phyloP scores from a whole-genome alignment of 2,329 filamentous ascomycete species.

The Ramichloridium luteum region DNA sequence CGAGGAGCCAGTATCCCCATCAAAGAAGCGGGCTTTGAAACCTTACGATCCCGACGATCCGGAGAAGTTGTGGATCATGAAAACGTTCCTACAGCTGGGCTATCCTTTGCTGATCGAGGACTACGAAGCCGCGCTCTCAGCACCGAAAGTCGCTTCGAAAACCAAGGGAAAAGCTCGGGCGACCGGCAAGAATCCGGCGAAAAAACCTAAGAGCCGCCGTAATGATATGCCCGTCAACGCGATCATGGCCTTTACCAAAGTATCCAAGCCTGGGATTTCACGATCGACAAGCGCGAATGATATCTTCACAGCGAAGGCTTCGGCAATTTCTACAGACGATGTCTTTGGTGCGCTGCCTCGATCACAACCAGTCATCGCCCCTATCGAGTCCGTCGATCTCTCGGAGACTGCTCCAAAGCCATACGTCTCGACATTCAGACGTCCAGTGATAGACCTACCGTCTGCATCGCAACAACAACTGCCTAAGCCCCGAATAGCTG shows the following conservation, averaged over 20 bases:
- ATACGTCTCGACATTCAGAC: no score
- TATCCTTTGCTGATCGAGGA: slow-evolving; percentile 52
- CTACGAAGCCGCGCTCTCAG: slow-evolving; percentile 43
- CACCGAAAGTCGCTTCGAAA: slow-evolving; percentile 19
- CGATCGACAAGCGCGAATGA: no score
- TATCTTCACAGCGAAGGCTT: no score
- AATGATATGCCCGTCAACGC: slow-evolving; percentile 7
- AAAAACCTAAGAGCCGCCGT: slow-evolving; percentile 9
- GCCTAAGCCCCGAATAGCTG: no score
- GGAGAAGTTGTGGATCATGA: slow-evolving; percentile 57
- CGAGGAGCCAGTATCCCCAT: slow-evolving; percentile 28
- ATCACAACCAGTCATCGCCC: no score
- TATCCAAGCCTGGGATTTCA: no score
- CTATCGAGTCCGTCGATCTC: no score
- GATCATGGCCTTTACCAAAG: slow-evolving; percentile 6
- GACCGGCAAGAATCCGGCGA: slow-evolving; percentile 5
- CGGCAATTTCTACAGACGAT: no score
- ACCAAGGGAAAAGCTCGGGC: slow-evolving; percentile 15
- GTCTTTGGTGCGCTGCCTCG: no score
- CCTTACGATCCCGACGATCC: slow-evolving; percentile 53
- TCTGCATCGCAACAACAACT: no score
- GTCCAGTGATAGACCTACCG: no score
- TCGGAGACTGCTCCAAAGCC: no score
- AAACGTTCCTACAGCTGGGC: slow-evolving; percentile 50
- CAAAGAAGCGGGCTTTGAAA: slow-evolving; percentile 33